Evolutionary conservation across 306 rosid genomes (phyloP).

Genomic region (Potentilla sterilis): DNA sequence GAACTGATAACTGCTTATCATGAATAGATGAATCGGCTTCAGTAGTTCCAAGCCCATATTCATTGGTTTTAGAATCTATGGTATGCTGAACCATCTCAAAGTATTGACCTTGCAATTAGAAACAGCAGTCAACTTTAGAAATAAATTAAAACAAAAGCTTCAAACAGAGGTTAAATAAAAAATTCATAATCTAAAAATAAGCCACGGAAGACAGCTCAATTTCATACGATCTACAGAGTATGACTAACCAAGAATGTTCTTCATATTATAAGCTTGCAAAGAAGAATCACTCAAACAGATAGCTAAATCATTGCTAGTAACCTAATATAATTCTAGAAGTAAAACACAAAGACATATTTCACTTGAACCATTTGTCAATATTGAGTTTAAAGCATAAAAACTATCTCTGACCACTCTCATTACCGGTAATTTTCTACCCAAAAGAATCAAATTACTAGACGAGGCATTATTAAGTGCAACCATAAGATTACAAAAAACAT

Average conservation of each 20-base stretch:
- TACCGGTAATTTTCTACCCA: background rate
- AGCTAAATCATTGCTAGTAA: background rate
- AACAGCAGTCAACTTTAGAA: conserved; percentile 16
- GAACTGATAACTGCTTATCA: conserved; percentile 46
- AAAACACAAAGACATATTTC: background rate
- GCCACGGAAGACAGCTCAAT: background rate
- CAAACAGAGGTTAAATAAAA: background rate
- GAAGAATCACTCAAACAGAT: background rate
- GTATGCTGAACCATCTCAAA: conserved; percentile 63
- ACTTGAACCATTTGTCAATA: background rate
- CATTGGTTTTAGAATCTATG: conserved; percentile 52
- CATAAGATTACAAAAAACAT: background rate
- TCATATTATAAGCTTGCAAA: background rate
- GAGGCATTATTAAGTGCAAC: background rate
- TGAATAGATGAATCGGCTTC: conserved; percentile 48
- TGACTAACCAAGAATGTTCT: background rate
- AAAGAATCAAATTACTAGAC: background rate
- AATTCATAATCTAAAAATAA: background rate
- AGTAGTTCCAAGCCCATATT: conserved; percentile 50
- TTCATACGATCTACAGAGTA: background rate
- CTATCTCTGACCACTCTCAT: background rate
- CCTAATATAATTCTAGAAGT: background rate
- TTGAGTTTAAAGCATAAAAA: background rate
- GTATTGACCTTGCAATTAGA: conserved; percentile 27
- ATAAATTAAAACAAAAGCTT: background rate